Percentiles rank a stretch among this genome's conserved stretches.
phyloP scores from a whole-genome alignment of 331 rosid genomes.

The Phaseolus coccineus region DNA sequence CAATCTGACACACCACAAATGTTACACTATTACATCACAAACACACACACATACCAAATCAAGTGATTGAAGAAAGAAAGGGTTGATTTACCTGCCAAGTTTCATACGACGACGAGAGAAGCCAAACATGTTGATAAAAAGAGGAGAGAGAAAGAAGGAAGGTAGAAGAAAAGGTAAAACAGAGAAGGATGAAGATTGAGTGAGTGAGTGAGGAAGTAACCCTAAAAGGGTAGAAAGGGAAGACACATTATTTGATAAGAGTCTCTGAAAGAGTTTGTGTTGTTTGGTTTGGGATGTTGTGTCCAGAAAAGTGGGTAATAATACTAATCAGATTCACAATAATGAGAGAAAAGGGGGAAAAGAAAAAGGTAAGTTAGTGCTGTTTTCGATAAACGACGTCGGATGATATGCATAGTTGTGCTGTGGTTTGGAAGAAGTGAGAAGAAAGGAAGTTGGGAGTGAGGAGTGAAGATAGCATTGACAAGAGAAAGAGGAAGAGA shows the following conservation, averaged over 20 bases:
- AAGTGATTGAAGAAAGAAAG: not conserved
- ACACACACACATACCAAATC: too few relatives aligned
- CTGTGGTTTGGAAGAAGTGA: not conserved
- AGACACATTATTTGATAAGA: conserved; percentile 46
- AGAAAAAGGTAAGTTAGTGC: not conserved
- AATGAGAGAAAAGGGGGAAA: not conserved
- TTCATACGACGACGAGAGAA: conserved; percentile 91
- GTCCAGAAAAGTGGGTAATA: not conserved
- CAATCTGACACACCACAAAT: conserved; percentile 46
- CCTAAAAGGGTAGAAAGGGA: conserved; percentile 45
- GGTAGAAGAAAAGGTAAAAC: not conserved
- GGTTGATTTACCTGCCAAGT: conserved; percentile 68
- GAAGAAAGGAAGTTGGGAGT: not conserved
- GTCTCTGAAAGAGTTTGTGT: conserved; percentile 13
- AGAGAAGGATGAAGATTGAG: conserved; percentile 8
- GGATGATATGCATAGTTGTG: not conserved
- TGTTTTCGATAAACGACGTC: not conserved
- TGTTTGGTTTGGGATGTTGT: too few relatives aligned
- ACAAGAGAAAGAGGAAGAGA: too few relatives aligned
- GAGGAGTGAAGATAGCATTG: not conserved
- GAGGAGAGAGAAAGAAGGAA: not conserved
- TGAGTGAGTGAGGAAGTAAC: not conserved
- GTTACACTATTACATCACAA: too few relatives aligned
- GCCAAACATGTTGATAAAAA: conserved; percentile 64
- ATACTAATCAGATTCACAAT: not conserved